Evolutionary conservation across 441 rosid species (phyloP).

Genomic region (Aleurites moluccanus): DNA sequence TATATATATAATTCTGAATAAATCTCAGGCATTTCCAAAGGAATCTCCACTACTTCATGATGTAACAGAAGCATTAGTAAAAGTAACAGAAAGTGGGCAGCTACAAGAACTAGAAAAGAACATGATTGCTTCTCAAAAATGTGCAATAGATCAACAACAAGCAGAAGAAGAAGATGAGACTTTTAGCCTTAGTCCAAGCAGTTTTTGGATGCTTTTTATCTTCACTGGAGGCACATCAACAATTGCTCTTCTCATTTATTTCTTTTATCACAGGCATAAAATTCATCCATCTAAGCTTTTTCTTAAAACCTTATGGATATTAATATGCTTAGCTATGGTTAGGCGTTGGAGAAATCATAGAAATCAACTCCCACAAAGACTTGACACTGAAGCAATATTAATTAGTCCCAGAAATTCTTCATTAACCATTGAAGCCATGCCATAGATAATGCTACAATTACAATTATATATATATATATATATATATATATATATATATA

Average conservation of each 20-base stretch:
- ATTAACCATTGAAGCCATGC: too few species aligned
- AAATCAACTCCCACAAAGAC: too few species aligned
- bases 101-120: slow-evolving; percentile 12
- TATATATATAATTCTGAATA: neutral
- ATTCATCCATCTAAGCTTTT: too few species aligned
- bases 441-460: too few species aligned
- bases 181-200: slow-evolving; percentile 12
- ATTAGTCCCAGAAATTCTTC: too few species aligned
- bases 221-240: slow-evolving; percentile 17
- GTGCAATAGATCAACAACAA: neutral
- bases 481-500: too few species aligned
- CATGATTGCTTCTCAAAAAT: neutral
- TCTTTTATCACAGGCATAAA: too few species aligned
- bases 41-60: slow-evolving; percentile 25
- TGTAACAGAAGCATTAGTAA: slow-evolving; percentile 15
- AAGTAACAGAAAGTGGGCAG: slow-evolving; percentile 21
- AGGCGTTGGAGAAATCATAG: too few species aligned
- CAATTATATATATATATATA: too few species aligned
- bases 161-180: neutral
- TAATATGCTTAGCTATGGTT: too few species aligned
- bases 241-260: slow-evolving; percentile 7
- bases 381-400: too few species aligned
- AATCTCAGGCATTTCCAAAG: slow-evolving; percentile 16
- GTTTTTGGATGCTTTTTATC: slow-evolving; percentile 16
- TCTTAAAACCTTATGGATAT: too few species aligned